Base-by-base conservation (phyloP, 371 early-diverging fungal species). In the Apophysomyces sp. region DNA sequence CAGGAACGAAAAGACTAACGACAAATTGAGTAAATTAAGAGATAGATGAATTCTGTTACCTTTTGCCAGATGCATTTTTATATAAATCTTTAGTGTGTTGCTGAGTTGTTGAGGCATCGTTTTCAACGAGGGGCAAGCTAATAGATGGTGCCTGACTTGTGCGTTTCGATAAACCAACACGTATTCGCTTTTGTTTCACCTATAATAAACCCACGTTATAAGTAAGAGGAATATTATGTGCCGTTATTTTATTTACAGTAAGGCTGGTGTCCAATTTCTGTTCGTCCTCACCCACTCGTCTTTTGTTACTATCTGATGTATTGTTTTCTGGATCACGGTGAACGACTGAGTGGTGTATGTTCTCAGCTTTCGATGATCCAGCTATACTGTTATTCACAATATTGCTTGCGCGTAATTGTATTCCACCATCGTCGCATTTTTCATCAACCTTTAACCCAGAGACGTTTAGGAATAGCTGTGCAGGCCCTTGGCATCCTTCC, bases 131-230 rank as follows among this genome's bases (percentile, higher is more conserved):
- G 11, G 21, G 34, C 8, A 1, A 11, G 5, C 13, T 34, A 13
- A 34, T 3, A 34, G 34, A 18, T 21, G n/a, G 24, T 11, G 2
- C 9, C 21, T n/a, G 49, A 44, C 21, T 21, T 7, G 26, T 54
- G 9, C 71, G 64, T 32, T 76, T 76, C 3, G 76, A 76, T 52
- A 76, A 32, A 0, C 76, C 76, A 13, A 76, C 65, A 7, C 73
- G 60, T 1, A 63, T 58, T 51, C 72, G 60, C 29, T 67, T 68
- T 55, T 60, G 54, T 7, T 44, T 44, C 21, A 21, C 16, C 49
- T 44, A 21, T 44, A 21, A 44, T 44, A 11, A 0, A 34, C 24
- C 9, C 16, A 21, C 21, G 21, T 44, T 44, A 21, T 9, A 21
- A 11, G 9, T 18, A 21, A 44, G 11, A 11, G n/a, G n/a, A 37